Percentiles rank a stretch among this genome's conserved stretches.
Evolutionary conservation across 345 rosid species (phyloP).

Genomic region (Gossypium stocksii): DNA sequence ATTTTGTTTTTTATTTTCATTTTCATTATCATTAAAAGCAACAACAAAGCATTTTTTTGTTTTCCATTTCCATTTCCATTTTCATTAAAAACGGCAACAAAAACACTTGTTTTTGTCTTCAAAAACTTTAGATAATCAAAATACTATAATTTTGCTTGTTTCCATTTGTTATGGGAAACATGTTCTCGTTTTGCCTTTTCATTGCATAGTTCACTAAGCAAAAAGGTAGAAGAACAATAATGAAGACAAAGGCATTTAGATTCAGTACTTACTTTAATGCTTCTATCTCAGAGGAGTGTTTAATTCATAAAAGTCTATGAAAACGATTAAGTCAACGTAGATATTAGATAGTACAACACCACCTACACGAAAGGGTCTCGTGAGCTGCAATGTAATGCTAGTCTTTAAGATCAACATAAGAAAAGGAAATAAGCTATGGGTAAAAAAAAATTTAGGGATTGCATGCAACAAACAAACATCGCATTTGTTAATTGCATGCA

Average conservation of each 20-base stretch:
- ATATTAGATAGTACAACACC: constrained; percentile 30
- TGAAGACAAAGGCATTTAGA: not conserved
- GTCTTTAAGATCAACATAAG: constrained; percentile 25
- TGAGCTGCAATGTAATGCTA: constrained; percentile 24
- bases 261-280: constrained; percentile 18
- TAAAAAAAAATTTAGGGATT: constrained; percentile 18
- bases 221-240: not conserved
- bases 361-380: constrained; percentile 41
- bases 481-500: constrained; percentile 31
- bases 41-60: too few species aligned
- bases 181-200: not conserved
- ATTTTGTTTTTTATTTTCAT: too few species aligned
- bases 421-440: constrained; percentile 19
- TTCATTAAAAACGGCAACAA: too few species aligned
- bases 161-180: too few species aligned
- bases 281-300: constrained; percentile 20
- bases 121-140: too few species aligned
- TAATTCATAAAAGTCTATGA: constrained; percentile 20
- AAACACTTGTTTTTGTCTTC: too few species aligned
- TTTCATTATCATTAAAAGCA: too few species aligned
- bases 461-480: constrained; percentile 28
- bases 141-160: too few species aligned
- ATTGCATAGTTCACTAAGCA: not conserved
- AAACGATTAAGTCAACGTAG: constrained; percentile 28
- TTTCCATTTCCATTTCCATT: too few species aligned